A percentile compares a stretch with the other conserved stretches of the same genome.
phyloP scores from a whole-genome alignment of 1,284 basidiomycete genomes.

The Singerocomus inundabilis region DNA sequence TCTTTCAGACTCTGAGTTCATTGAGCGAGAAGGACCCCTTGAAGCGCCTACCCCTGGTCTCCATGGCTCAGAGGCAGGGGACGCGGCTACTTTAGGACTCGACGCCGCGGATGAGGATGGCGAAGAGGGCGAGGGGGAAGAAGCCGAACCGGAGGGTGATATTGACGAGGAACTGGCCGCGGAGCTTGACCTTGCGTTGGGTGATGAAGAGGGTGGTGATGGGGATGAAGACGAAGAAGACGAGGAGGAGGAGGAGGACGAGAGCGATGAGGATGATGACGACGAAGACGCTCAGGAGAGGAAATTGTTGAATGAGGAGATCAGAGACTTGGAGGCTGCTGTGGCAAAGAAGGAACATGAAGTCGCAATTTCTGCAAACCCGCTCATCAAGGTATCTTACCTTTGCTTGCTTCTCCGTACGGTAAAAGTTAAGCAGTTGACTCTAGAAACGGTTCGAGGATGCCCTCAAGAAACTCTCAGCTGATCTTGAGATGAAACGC shows the following conservation, averaged over 20 bases:
- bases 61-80: constrained; percentile 58
- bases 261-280: constrained; percentile 71
- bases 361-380: constrained; percentile 84
- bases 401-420: neutral
- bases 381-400: constrained; percentile 74
- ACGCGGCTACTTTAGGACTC: constrained; percentile 52
- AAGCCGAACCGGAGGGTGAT: constrained; percentile 56
- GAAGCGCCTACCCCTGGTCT: constrained; percentile 65
- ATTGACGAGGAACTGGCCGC: constrained; percentile 79
- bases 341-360: constrained; percentile 85
- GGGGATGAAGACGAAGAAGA: constrained; percentile 64
- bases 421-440: constrained; percentile 5
- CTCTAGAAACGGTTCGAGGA: constrained; percentile 90
- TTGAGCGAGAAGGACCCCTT: constrained; percentile 62
- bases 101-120: constrained; percentile 60
- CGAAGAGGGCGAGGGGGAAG: constrained; percentile 59
- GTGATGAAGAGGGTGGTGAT: constrained; percentile 52
- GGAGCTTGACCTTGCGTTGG: constrained; percentile 69
- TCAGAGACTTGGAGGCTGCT: constrained; percentile 84
- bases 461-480: constrained; percentile 81
- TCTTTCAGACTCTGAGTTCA: constrained; percentile 81
- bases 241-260: constrained; percentile 67
- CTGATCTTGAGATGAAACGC: constrained; percentile 86
- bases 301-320: constrained; percentile 85
- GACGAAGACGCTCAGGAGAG: constrained; percentile 71